Evolutionary conservation across 495 filamentous ascomycete genomes (phyloP), one percentile per base, ranked within the genome.

Genomic region (Daldinia vernicosa): DNA sequence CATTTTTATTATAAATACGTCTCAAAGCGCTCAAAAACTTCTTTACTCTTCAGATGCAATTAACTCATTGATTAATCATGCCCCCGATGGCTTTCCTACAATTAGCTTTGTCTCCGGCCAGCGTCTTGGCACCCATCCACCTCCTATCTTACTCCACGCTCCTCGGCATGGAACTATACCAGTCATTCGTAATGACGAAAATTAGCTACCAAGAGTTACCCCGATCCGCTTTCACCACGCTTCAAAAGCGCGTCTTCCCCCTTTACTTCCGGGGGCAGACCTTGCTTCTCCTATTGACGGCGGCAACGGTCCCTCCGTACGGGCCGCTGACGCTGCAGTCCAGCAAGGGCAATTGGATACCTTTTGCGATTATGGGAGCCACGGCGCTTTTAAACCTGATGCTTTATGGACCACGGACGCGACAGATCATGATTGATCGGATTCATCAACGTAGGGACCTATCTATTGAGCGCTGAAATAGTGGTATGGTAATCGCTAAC

Each of bases 191-290:
- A 62, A 82, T 86, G 70, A 86, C 84, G 4, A 87, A 86, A 51
- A 66, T 88, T 9, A 81, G 77, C 70, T 85, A 76, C 72, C 63
- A 74, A 40, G 73, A 77, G 2, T 79, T 88, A 6, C 84, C 87
- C 0, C 76, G 79, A 53, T 78, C 80, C 1, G 77, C 83, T 3
- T 89, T 88, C 72, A 81, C 81, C 22, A 73, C 76, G 0, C 76
- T 88, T 1, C 84, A 87, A 53, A 86, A 85, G 61, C 81, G 79
- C 15, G 52, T 88, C 7, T 89, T 89, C 63, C 87, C 86, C 0
- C 66, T 84, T 33, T 88, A 89, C 71, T 89, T 89, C 72, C 70
- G 69, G 1, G 69, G 70, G 3, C 86, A 88, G 56, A 67, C 82
- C 12, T 45, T 80, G 0, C 72, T 88, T 12, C 68, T 84, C 9